Base-by-base conservation (phyloP, 805 yeast genomes). In the Candida nemodendra region DNA sequence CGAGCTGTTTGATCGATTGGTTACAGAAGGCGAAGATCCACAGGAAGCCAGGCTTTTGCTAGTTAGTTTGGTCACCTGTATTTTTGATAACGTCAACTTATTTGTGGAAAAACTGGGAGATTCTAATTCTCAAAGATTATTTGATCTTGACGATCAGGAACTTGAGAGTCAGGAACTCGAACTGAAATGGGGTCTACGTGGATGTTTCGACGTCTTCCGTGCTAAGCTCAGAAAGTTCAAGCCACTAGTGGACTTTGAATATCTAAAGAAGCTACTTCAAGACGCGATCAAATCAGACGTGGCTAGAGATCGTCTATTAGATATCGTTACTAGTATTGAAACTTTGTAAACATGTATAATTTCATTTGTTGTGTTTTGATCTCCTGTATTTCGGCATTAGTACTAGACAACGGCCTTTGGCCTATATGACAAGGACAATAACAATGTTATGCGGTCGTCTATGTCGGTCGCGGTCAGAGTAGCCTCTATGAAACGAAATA, bases 101-200 rank as follows among this genome's bases (percentile, higher is more conserved):
- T 36, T 50, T 31, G 30, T 41, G 28, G 47, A 41, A 19, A 44
- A 46, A 18, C 33, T 44, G 14, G 42, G 48, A n/a, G 41, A 31
- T 17, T 45, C 41, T 11, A 26, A 32, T 19, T 45, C 38, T 25
- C 39, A 34, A 18, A 32, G 26, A 28, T 22, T 39, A 16, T 22
- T 39, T 18, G 43, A 38, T 13, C 11, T 36, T 3, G 41, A 36
- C 23, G 44, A 34, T 23, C 22, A 38, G 15, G 50, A 39, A 15
- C 23, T 32, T 9, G 64, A 44, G 13, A 44, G 40, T 18, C 48
- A 58, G 19, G 54, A 51, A 5, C 47, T 56, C 19, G 74, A 71
- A 42, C 27, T 56, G 8, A 47, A 51, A 21, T 72, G 76, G 76
- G 71, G 71, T 38, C 68, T 71, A 36, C 60, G 62, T 4, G 40